Conservation (phyloP, 805 yeast genomes). For the Candida chauliodis region DNA sequence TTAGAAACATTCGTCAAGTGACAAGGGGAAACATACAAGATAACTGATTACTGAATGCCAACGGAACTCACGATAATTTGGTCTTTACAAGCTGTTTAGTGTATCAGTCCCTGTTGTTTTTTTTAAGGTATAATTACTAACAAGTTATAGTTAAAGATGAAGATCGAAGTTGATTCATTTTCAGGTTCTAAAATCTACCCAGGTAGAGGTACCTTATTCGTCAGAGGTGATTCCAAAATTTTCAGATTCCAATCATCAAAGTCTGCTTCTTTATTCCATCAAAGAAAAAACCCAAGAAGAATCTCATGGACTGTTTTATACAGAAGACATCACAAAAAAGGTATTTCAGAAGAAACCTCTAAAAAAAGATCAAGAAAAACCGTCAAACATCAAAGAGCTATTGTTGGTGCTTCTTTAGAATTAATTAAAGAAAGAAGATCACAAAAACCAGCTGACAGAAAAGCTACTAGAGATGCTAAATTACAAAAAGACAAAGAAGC, state of each 20-base stretch:
- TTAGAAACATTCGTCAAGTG: not conserved
- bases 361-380: slow-evolving; percentile 97
- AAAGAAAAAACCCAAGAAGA: slow-evolving; percentile 99
- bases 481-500: slow-evolving; percentile 78
- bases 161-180: slow-evolving; percentile 99
- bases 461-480: slow-evolving; percentile 94
- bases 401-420: slow-evolving; percentile 99
- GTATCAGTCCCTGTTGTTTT: not conserved
- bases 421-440: slow-evolving; percentile 97
- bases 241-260: slow-evolving; percentile 99
- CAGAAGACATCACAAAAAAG: slow-evolving; percentile 99
- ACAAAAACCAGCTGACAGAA: slow-evolving; percentile 94
- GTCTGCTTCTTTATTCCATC: slow-evolving; percentile 96
- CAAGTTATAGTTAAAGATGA: slow-evolving; percentile 57
- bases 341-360: slow-evolving; percentile 96
- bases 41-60: not conserved
- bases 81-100: not conserved
- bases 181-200: slow-evolving; percentile 99
- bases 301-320: slow-evolving; percentile 98
- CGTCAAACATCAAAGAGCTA: slow-evolving; percentile 98
- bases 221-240: slow-evolving; percentile 99
- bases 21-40: not conserved
- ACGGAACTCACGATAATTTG: too few species aligned
- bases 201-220: slow-evolving; percentile 99
- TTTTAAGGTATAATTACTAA: slow-evolving; percentile 23